Evolutionary conservation across 495 filamentous ascomycete genomes (phyloP).

Genomic region (Annulohypoxylon maeteangense): DNA sequence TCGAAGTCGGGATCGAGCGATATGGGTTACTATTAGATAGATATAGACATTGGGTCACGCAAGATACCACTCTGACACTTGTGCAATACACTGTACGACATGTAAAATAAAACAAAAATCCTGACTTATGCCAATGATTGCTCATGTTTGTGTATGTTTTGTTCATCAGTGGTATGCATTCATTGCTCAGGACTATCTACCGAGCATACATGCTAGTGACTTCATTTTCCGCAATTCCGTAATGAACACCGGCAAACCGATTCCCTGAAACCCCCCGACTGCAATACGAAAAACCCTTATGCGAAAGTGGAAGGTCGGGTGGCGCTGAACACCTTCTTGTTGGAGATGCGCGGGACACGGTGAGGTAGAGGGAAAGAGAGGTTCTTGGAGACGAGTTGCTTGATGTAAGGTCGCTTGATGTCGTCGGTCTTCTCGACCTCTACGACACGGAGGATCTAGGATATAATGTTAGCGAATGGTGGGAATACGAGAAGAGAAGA

Average conservation of each 20-base stretch:
- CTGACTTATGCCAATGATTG: background rate
- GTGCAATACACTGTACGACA: conserved; percentile 15
- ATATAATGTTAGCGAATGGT: conserved; percentile 42
- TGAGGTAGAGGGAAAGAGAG: conserved; percentile 99
- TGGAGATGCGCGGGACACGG: conserved; percentile 80
- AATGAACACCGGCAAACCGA: conserved; percentile 64
- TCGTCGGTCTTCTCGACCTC: conserved; percentile 92
- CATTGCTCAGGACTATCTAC: conserved; percentile 40
- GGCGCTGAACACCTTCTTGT: conserved; percentile 89
- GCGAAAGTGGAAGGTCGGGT: conserved; percentile 91
- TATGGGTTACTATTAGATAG: conserved; percentile 7
- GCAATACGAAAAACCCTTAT: conserved; percentile 57
- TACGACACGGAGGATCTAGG: conserved; percentile 95
- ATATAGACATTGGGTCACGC: background rate
- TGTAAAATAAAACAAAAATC: conserved; percentile 8
- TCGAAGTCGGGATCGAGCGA: conserved; percentile 42
- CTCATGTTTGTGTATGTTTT: background rate
- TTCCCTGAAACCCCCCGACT: conserved; percentile 56
- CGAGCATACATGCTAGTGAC: conserved; percentile 56
- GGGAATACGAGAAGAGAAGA: conserved; percentile 50
- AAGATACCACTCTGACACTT: conserved; percentile 3
- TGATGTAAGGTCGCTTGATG: conserved; percentile 98
- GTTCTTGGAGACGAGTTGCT: conserved; percentile 92
- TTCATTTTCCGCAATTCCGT: conserved; percentile 61
- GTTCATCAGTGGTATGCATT: conserved; percentile 9